These are phyloP conservation scores for Anastatica hierochuntica DNA, from an alignment of 345 rosid genomes.

Conservation along the genomic window DNA sequence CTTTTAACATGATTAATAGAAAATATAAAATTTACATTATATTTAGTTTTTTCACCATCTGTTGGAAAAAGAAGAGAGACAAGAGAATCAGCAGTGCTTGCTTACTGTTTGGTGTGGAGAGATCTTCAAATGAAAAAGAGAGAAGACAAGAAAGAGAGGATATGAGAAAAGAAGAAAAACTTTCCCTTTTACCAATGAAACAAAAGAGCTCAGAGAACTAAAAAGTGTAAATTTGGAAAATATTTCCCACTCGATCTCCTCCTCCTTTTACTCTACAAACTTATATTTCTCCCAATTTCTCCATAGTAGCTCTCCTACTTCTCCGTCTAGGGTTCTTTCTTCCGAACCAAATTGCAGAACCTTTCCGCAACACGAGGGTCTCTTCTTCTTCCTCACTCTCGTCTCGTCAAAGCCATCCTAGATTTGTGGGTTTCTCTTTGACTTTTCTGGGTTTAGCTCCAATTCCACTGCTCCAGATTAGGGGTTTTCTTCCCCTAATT, in stretches of 20 bases:
- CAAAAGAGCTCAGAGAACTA: constrained; percentile 23
- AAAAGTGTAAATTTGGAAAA: constrained; percentile 36
- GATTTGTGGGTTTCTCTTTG: constrained; percentile 16
- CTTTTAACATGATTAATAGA: too few relatives aligned
- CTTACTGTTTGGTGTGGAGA: constrained; percentile 22
- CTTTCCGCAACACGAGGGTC: background rate
- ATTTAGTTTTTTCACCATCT: background rate
- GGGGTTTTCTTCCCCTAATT: background rate
- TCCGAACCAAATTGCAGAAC: too few relatives aligned
- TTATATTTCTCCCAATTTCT: constrained; percentile 11
- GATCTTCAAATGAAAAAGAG: constrained; percentile 7
- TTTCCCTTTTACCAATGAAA: constrained; percentile 58
- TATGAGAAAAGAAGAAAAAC: constrained; percentile 15
- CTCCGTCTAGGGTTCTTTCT: too few relatives aligned
- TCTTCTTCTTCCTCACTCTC: constrained; percentile 2
- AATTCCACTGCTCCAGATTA: too few relatives aligned
- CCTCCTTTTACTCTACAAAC: background rate
- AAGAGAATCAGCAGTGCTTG: constrained; percentile 4
- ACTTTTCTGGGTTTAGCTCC: constrained; percentile 31
- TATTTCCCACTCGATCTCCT: constrained; percentile 8
- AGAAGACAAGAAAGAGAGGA: constrained; percentile 4
- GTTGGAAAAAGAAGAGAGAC: constrained; percentile 2
- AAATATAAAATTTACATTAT: too few relatives aligned
- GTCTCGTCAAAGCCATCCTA: constrained; percentile 4
- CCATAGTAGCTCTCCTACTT: too few relatives aligned